These are phyloP conservation scores for Knoxia roxburghii DNA, from an alignment of 257 asterid genomes.

Conservation along the genomic window DNA sequence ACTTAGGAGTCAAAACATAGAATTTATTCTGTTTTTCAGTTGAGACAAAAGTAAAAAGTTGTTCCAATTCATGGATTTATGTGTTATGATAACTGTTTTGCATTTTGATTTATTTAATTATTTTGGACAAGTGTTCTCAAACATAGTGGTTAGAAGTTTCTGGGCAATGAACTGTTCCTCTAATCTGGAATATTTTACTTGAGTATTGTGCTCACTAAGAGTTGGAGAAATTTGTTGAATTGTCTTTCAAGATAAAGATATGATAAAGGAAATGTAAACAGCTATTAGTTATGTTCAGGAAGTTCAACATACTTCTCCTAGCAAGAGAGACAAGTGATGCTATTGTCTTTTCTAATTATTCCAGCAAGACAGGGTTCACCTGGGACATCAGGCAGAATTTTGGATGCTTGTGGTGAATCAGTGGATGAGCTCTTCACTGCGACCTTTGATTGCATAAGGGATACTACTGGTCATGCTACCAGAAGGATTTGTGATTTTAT, in stretches of 20 bases:
- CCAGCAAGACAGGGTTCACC: slow-evolving; percentile 46
- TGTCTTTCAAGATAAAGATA: not conserved
- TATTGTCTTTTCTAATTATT: slow-evolving; percentile 16
- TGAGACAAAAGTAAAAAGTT: not conserved
- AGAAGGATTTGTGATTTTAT: slow-evolving; percentile 58
- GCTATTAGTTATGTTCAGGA: not conserved
- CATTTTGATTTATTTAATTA: not conserved
- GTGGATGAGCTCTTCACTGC: slow-evolving; percentile 92
- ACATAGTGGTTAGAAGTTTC: too few relatives aligned
- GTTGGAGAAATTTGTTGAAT: not conserved
- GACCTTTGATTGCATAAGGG: slow-evolving; percentile 82
- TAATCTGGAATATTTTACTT: not conserved
- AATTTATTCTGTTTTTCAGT: too few relatives aligned
- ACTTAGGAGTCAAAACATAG: too few relatives aligned
- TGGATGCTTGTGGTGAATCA: slow-evolving; percentile 50
- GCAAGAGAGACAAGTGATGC: not conserved
- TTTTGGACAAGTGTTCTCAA: not conserved
- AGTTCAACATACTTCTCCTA: not conserved
- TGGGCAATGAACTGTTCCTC: not conserved
- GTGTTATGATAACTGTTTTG: not conserved
- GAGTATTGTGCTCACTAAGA: not conserved
- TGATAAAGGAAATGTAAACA: not conserved
- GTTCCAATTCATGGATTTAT: not conserved
- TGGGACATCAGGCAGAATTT: slow-evolving; percentile 35
- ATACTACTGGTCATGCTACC: slow-evolving; percentile 68